phyloP scores from a whole-genome alignment of 345 rosid species.

The Eucalyptus globulus region DNA sequence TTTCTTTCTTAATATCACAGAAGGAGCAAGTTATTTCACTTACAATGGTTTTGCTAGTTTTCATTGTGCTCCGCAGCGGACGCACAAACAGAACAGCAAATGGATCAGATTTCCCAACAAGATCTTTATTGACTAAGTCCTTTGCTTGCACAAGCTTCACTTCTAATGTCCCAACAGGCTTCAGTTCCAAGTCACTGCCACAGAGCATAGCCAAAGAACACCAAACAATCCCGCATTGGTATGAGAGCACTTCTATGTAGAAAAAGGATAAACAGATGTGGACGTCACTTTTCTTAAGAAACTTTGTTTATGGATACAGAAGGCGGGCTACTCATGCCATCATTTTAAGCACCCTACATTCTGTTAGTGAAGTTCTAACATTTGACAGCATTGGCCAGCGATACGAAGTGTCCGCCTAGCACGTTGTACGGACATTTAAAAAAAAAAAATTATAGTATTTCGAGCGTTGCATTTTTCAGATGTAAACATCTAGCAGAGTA shows the following conservation, averaged over 20 bases:
- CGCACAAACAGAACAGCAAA: constrained; percentile 66
- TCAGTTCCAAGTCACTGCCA: constrained; percentile 63
- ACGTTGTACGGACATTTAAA: neutral
- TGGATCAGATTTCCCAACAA: constrained; percentile 93
- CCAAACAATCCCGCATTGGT: neutral
- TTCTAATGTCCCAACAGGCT: constrained; percentile 81
- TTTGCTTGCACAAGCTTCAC: constrained; percentile 92
- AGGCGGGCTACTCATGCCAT: neutral
- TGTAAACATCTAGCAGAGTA: neutral
- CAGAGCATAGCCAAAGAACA: neutral
- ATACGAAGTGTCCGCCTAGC: neutral
- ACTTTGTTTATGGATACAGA: neutral
- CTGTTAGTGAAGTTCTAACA: neutral
- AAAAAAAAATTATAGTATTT: neutral
- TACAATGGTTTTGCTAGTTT: constrained; percentile 76
- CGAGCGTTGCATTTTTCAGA: neutral
- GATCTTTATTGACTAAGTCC: constrained; percentile 72
- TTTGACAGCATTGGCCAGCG: neutral
- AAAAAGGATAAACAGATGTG: neutral
- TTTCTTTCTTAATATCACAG: neutral
- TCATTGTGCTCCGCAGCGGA: constrained; percentile 56
- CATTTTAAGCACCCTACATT: neutral
- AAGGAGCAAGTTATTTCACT: neutral
- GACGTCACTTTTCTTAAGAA: neutral
- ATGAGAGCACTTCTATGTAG: neutral